Evolutionary conservation across 2,329 filamentous ascomycete species (phyloP).

Genomic region (Pyrenochaeta sp.): DNA sequence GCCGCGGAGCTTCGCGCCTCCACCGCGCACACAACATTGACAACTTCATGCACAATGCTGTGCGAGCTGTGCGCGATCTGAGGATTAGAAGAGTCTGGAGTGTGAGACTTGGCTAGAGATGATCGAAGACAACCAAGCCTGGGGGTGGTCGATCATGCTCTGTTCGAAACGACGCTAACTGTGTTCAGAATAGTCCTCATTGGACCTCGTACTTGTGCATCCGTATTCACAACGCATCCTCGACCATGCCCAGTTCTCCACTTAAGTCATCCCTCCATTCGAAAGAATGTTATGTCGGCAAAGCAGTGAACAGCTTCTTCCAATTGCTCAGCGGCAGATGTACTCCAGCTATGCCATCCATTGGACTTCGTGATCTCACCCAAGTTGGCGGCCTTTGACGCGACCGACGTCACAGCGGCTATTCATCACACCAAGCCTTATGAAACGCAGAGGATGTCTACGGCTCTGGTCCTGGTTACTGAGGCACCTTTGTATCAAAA

Average conservation of each 20-base stretch:
- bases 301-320: background rate
- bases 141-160: too few species aligned
- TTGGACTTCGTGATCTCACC: background rate
- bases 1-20: too few species aligned
- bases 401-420: conserved; percentile 7
- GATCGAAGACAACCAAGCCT: too few species aligned
- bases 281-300: too few species aligned
- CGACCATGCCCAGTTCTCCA: too few species aligned
- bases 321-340: background rate
- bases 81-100: too few species aligned
- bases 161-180: background rate
- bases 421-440: conserved; percentile 1
- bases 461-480: background rate
- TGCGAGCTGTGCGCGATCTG: too few species aligned
- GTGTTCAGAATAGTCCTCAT: background rate
- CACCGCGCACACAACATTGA: too few species aligned
- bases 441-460: background rate
- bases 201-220: background rate
- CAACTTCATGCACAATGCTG: too few species aligned
- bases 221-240: background rate
- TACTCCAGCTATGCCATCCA: too few species aligned
- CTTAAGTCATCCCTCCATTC: background rate
- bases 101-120: too few species aligned
- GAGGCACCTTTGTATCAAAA: background rate
- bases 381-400: background rate